Evolutionary conservation across 176 grass and related monocot species (phyloP).

Genomic region (Aegilops sharonensis): DNA sequence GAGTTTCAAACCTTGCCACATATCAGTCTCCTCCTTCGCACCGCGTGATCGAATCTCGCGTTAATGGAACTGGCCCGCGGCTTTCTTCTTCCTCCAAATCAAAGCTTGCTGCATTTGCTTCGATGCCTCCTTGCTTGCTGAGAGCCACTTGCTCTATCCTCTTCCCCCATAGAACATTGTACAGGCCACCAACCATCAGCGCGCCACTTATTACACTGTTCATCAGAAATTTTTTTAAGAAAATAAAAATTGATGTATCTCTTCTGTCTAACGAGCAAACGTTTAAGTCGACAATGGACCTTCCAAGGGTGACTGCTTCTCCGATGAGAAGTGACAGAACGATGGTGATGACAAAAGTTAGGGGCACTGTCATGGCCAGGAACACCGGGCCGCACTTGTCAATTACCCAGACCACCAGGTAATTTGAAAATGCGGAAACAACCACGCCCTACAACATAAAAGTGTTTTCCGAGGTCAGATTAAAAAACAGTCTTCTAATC

Average conservation of each 20-base stretch:
- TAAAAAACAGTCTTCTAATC: not conserved
- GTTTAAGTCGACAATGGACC: constrained; percentile 16
- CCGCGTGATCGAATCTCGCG: not conserved
- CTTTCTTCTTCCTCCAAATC: constrained; percentile 28
- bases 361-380: constrained; percentile 37
- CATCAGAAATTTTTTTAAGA: not conserved
- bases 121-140: not conserved
- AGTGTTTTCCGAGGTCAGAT: not conserved
- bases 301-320: constrained; percentile 46
- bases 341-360: constrained; percentile 45
- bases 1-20: not conserved
- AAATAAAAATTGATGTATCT: not conserved
- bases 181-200: constrained; percentile 51
- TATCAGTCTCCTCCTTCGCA: not conserved
- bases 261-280: not conserved
- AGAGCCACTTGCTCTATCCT: constrained; percentile 37
- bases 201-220: constrained; percentile 43
- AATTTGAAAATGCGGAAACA: constrained; percentile 25
- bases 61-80: not conserved
- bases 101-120: not conserved
- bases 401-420: constrained; percentile 49
- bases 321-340: constrained; percentile 36
- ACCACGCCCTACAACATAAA: constrained; percentile 26
- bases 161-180: constrained; percentile 50
- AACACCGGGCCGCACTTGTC: constrained; percentile 47